A percentile compares a stretch with the other conserved stretches of the same genome.
phyloP scores from a whole-genome alignment of 495 filamentous ascomycete genomes.

The Penicillium steckii region DNA sequence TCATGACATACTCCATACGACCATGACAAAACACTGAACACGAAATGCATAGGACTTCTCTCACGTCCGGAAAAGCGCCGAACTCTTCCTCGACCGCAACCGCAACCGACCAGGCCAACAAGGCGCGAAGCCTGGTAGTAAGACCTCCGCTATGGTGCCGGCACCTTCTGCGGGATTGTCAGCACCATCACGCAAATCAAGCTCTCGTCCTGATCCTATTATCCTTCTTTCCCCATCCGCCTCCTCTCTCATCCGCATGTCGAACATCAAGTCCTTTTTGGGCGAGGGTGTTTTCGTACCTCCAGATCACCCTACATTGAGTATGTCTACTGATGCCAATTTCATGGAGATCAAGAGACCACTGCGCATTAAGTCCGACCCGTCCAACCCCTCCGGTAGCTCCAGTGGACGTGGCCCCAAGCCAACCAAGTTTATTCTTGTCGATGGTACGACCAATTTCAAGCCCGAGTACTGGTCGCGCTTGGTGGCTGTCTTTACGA shows the following conservation, averaged over 20 bases:
- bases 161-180: constrained; percentile 45
- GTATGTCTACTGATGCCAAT: constrained; percentile 59
- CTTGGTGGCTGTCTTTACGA: constrained; percentile 96
- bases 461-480: constrained; percentile 97
- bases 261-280: constrained; percentile 95
- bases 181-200: constrained; percentile 46
- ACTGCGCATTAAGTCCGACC: constrained; percentile 63
- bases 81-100: constrained; percentile 70
- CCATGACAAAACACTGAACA: neutral
- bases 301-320: constrained; percentile 61
- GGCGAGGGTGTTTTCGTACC: constrained; percentile 79
- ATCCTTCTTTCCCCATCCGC: constrained; percentile 98
- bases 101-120: constrained; percentile 43
- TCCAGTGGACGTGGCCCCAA: constrained; percentile 50
- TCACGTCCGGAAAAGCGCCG: constrained; percentile 82
- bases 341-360: constrained; percentile 82
- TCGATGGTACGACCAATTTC: constrained; percentile 89
- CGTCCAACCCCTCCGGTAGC: constrained; percentile 25
- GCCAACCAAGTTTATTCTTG: constrained; percentile 85
- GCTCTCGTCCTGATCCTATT: constrained; percentile 81
- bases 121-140: constrained; percentile 41
- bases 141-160: constrained; percentile 33
- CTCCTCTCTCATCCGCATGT: constrained; percentile 93
- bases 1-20: neutral
- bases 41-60: constrained; percentile 77